A percentile compares a stretch with the other conserved stretches of the same genome.
Evolutionary conservation across 148 eudicot species (phyloP).

Genomic region (Camellia japonica): DNA sequence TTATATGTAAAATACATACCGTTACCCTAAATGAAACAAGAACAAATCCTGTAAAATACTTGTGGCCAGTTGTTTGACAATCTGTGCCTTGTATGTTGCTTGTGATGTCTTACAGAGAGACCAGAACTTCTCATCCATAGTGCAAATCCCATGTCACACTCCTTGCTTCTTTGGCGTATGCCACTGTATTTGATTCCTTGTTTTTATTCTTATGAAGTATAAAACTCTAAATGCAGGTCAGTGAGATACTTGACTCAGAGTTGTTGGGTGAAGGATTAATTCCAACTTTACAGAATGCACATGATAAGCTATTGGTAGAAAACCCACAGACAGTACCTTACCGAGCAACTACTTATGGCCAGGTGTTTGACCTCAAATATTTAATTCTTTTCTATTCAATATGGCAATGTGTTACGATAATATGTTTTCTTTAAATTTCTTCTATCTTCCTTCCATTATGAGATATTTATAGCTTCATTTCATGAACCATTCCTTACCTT

Average conservation of each 20-base stretch:
- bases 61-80: background rate
- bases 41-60: background rate
- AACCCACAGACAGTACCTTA: slow-evolving; percentile 75
- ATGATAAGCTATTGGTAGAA: slow-evolving; percentile 72
- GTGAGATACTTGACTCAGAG: slow-evolving; percentile 96
- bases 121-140: background rate
- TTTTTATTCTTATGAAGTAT: background rate
- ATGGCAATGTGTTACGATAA: background rate
- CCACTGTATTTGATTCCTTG: background rate
- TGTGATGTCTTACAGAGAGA: background rate
- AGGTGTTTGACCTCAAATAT: slow-evolving; percentile 36
- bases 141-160: background rate
- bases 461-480: background rate
- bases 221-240: slow-evolving; percentile 47
- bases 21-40: background rate
- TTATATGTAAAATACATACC: no score
- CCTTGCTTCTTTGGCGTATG: background rate
- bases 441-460: background rate
- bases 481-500: background rate
- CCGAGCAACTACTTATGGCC: slow-evolving; percentile 72
- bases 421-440: no score
- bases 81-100: background rate
- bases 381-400: background rate
- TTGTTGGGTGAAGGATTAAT: slow-evolving; percentile 89
- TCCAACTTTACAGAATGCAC: slow-evolving; percentile 88